A percentile compares a stretch with the other conserved stretches of the same genome.
phyloP scores from a whole-genome alignment of 164 flowering plant species.

The Tinospora cordifolia region DNA sequence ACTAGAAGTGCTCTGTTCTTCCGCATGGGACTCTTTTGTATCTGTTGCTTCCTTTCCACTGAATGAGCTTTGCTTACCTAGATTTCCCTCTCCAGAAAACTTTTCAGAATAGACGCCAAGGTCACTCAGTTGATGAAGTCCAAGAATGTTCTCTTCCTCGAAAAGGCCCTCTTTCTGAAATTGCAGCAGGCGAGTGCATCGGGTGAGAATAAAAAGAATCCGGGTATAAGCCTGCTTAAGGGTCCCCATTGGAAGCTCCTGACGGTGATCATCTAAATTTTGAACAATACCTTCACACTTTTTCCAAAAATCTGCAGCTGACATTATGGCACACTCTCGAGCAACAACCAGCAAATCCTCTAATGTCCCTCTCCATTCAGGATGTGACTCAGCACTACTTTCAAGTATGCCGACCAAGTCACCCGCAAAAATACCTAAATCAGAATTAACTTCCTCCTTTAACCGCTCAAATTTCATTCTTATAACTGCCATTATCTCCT shows the following conservation, averaged over 20 bases:
- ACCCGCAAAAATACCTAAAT: slow-evolving; percentile 76
- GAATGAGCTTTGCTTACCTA: slow-evolving; percentile 23
- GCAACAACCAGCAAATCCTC: slow-evolving; percentile 82
- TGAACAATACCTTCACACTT: slow-evolving; percentile 91
- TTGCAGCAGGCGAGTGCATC: slow-evolving; percentile 89
- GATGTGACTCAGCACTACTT: slow-evolving; percentile 42
- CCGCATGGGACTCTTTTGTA: slow-evolving; percentile 28
- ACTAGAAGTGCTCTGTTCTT: slow-evolving; percentile 24
- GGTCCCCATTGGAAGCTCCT: slow-evolving; percentile 76
- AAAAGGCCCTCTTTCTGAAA: slow-evolving; percentile 73
- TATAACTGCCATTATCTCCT: slow-evolving; percentile 71
- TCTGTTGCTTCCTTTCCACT: slow-evolving; percentile 31
- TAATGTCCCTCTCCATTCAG: slow-evolving; percentile 62
- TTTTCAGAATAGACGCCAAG: slow-evolving; percentile 84
- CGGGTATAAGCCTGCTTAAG: slow-evolving; percentile 82
- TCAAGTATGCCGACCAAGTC: slow-evolving; percentile 74
- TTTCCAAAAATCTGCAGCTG: slow-evolving; percentile 77
- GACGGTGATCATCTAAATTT: slow-evolving; percentile 83
- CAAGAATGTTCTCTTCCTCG: slow-evolving; percentile 64
- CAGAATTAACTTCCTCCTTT: slow-evolving; percentile 84
- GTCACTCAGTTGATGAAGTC: slow-evolving; percentile 85
- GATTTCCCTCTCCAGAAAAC: slow-evolving; percentile 24
- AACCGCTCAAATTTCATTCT: slow-evolving; percentile 65
- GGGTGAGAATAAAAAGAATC: slow-evolving; percentile 84
- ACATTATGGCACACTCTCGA: slow-evolving; percentile 73